Conservation (phyloP, 495 filamentous ascomycete species). For the Podospora bellae-mahoneyi region DNA sequence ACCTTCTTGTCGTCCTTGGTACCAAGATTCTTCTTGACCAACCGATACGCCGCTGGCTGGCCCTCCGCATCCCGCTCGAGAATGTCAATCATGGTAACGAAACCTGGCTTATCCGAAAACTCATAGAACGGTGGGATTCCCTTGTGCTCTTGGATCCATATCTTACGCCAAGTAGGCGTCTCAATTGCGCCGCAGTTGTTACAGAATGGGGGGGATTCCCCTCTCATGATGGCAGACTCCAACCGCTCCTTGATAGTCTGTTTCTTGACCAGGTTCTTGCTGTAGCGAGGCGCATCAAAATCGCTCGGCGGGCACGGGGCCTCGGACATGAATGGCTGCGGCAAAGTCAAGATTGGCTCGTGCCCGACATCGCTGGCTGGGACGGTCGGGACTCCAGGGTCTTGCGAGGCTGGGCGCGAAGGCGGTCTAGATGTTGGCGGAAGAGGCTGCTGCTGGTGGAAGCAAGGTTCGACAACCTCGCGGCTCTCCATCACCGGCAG, state of each 20-base stretch:
- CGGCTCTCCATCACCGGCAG: not conserved
- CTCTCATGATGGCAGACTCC: constrained; percentile 62
- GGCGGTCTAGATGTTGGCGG: constrained; percentile 19
- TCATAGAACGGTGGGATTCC: constrained; percentile 62
- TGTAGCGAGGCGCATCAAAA: constrained; percentile 31
- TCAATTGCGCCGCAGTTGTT: constrained; percentile 91
- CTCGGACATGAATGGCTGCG: constrained; percentile 26
- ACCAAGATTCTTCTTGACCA: constrained; percentile 73
- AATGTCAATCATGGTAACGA: constrained; percentile 62
- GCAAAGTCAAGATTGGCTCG: constrained; percentile 19
- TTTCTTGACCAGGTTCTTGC: constrained; percentile 55
- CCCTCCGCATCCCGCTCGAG: constrained; percentile 58
- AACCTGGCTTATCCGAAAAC: constrained; percentile 62
- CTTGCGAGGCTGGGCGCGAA: constrained; percentile 26
- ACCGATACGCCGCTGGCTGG: constrained; percentile 57
- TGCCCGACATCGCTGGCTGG: constrained; percentile 26
- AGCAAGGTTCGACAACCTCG: constrained; percentile 14
- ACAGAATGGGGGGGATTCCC: constrained; percentile 80
- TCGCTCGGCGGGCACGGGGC: constrained; percentile 32
- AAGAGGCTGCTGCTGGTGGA: constrained; percentile 12
- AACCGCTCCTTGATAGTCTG: constrained; percentile 61
- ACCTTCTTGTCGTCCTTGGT: constrained; percentile 55
- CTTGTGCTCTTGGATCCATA: constrained; percentile 65
- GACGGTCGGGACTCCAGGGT: constrained; percentile 2
- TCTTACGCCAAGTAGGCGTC: constrained; percentile 92